These are phyloP conservation scores for Didymosphaeria variabile DNA, from an alignment of 2,329 filamentous ascomycete genomes.

Conservation along the genomic window DNA sequence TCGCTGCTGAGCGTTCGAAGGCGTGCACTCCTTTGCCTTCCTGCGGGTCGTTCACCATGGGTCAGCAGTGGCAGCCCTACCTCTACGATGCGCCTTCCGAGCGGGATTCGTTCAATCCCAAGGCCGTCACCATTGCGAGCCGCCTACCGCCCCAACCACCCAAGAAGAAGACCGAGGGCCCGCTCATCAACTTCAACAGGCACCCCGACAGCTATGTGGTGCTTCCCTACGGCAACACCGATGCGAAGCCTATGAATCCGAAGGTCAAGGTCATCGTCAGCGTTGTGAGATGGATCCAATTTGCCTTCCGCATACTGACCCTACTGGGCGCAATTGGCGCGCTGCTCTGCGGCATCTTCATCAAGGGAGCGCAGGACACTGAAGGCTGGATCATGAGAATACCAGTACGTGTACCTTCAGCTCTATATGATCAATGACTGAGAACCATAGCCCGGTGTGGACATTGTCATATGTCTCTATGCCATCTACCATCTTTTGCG, in stretches of 20 bases:
- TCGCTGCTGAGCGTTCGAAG: conserved; percentile 35
- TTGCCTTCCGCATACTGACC: conserved; percentile 72
- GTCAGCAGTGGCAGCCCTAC: conserved; percentile 71
- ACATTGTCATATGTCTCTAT: conserved; percentile 76
- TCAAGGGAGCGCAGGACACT: conserved; percentile 71
- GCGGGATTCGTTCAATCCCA: conserved; percentile 80
- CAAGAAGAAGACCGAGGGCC: conserved; percentile 74
- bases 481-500: conserved; percentile 81
- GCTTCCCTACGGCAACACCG: conserved; percentile 68
- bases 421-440: conserved; percentile 16
- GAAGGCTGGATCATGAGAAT: conserved; percentile 80
- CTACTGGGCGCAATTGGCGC: conserved; percentile 75
- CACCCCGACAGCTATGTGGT: conserved; percentile 82
- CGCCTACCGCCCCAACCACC: conserved; percentile 68
- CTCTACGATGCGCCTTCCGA: conserved; percentile 68
- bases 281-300: conserved; percentile 72
- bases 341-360: conserved; percentile 78
- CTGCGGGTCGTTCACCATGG: conserved; percentile 41
- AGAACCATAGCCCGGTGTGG: conserved; percentile 73
- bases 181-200: conserved; percentile 81
- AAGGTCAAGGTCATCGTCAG: conserved; percentile 77
- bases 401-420: conserved; percentile 64
- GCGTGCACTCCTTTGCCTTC: conserved; percentile 38
- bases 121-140: conserved; percentile 82
- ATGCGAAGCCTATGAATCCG: conserved; percentile 72